phyloP scores from a whole-genome alignment of 108 stramenopile species.

The Nitzschia sp. region DNA sequence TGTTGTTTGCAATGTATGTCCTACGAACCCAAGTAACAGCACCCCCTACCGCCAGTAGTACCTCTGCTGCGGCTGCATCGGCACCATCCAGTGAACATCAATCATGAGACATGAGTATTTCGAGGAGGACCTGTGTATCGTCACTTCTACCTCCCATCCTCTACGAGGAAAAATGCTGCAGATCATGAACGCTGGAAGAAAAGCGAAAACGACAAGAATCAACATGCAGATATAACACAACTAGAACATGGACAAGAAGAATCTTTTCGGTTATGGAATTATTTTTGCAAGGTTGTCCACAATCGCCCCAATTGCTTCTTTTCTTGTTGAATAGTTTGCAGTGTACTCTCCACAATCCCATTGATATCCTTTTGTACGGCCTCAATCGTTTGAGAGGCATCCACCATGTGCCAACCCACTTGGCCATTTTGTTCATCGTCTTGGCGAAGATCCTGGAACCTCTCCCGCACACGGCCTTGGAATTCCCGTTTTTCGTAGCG shows the following conservation, averaged over 20 bases:
- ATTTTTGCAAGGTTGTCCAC: not conserved
- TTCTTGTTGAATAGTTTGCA: constrained; percentile 40
- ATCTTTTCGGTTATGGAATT: not conserved
- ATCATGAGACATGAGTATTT: too few relatives aligned
- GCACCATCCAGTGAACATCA: too few relatives aligned
- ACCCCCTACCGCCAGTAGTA: not conserved
- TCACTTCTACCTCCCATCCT: not conserved
- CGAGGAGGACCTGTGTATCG: too few relatives aligned
- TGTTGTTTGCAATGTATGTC: constrained; percentile 26
- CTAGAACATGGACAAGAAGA: too few relatives aligned
- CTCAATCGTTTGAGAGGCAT: constrained; percentile 77
- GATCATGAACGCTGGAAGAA: not conserved
- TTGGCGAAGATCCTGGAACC: constrained; percentile 71
- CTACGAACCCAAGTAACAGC: constrained; percentile 15
- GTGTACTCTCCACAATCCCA: constrained; percentile 55
- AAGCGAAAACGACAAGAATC: not conserved
- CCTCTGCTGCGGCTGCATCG: not conserved
- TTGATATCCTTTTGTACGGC: constrained; percentile 69
- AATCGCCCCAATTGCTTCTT: not conserved
- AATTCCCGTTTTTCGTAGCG: constrained; percentile 85
- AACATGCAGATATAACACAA: too few relatives aligned
- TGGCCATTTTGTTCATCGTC: constrained; percentile 53
- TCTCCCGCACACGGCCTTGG: constrained; percentile 76
- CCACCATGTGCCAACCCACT: constrained; percentile 76
- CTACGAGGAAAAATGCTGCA: too few relatives aligned